Evolutionary conservation across 1,284 basidiomycete species (phyloP), one percentile per base, ranked within the genome.

Genomic region (Rhodotorula sp.): DNA sequence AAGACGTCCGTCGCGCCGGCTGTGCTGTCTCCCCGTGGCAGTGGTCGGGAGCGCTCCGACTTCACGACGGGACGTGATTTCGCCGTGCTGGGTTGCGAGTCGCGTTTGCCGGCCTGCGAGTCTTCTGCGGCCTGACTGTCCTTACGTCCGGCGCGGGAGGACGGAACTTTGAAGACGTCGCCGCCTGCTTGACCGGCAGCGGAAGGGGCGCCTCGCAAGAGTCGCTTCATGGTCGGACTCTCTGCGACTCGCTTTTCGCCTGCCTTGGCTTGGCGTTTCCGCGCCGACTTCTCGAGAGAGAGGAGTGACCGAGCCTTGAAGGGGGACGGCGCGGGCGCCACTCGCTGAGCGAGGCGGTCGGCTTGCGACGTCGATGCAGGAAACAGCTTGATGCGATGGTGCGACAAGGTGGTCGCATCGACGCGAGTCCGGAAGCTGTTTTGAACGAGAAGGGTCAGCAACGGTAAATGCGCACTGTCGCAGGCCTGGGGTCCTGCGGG

Each of bases 191-290:
- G 31, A 3, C 6, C 52, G 18, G 52, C 7, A 2, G n/a, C n/a
- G 21, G 23, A 6, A 1, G 12, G 14, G 3, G 54, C 14, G 10
- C n/a, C n/a, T 12, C 54, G 54, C 54, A 55, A 31, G 54, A 76
- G 56, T 10, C 75, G 63, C 55, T 74, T 74, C 75, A 76, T 76
- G 6, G 75, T 76, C 28, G 75, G 75, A 31, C 75, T 76, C 26
- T 74, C 68, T 14, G 72, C 57, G n/a, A 74, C 60, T 43, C 60
- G 43, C 21, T 50, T 50, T 43, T 63, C 59, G 23, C 48, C 65
- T 5, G 68, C 71, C 16, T 65, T n/a, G 14, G 47, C 26, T 19
- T 70, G 60, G 5, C 61, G 67, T 2, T 60, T 55, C 0, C 75
- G 68, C 2, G 72, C 72, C 6, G 68, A 70, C 16, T 67, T 68